Evolutionary conservation across 352 stramenopile species (phyloP), one percentile per base, ranked within the genome.

Genomic region (Phytopythium cucurbitacearum): DNA sequence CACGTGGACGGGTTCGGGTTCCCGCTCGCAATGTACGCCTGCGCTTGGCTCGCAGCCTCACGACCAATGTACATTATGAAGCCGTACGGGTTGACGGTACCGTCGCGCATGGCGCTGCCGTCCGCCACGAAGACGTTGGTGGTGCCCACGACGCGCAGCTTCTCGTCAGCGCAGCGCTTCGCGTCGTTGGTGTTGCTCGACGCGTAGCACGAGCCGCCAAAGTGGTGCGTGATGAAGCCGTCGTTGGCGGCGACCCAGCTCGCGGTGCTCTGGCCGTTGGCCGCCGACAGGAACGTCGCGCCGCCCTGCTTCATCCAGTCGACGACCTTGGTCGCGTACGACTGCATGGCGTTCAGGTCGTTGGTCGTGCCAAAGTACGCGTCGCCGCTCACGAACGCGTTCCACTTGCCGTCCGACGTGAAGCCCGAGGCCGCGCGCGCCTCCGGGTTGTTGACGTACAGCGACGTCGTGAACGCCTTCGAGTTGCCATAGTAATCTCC

Each of bases 61-160:
- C 66, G 62, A 3, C 80, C 80, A 10, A 80, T 69, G 62, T 93
- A 87, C 77, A 85, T 91, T 51, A 89, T 65, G 47, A 88, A 89
- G 12, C 69, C 78, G 56, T 85, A 89, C 51, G 77, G 80, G 56
- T 85, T 89, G 28, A 79, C 68, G 0, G 79, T 89, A 7, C 78
- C 82, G 7, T 85, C 77, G 7, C 63, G 62, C 78, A 86, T 86
- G 9, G 73, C 62, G 21, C 63, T 83, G 5, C 62, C 78, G 43
- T 92, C 79, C 1, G 60, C 67, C 12, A 92, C 61, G 44, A 85
- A 90, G 21, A 89, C 63, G 64, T 92, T 90, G 53, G 45, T 72
- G 4, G 77, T 88, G 21, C 78, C 81, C 11, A 88, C 32, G 5
- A 91, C 75, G 0, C 64, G 64, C 43, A 89, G 50, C 55, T 81